Conservation (phyloP, 768 basidiomycete genomes). For the Bullera alba region DNA sequence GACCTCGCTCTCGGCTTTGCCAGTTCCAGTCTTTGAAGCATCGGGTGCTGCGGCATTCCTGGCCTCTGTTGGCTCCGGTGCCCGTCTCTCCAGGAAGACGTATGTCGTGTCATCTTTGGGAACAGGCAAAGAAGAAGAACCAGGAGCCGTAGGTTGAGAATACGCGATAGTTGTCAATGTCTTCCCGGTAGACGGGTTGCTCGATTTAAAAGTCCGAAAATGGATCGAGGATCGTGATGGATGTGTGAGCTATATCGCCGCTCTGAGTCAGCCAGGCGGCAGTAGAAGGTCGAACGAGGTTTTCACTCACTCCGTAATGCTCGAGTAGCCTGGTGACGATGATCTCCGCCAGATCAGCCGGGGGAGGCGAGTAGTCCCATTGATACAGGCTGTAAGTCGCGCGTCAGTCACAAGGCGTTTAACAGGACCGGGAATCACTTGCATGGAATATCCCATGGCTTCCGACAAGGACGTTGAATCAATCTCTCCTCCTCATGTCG, state of each 20-base stretch:
- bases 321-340: constrained; percentile 28
- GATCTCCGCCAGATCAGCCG: constrained; percentile 20
- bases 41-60: too few relatives aligned
- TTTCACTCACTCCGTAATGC: constrained; percentile 24
- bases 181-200: constrained; percentile 9
- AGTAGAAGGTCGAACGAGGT: not conserved
- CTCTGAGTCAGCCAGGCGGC: not conserved
- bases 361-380: constrained; percentile 25
- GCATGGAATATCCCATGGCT: constrained; percentile 26
- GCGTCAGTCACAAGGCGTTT: not conserved
- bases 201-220: constrained; percentile 26
- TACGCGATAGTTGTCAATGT: constrained; percentile 17
- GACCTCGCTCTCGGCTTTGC: not conserved
- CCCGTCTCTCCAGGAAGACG: constrained; percentile 25
- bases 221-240: constrained; percentile 23
- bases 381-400: constrained; percentile 27
- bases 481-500: too few relatives aligned
- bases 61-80: not conserved
- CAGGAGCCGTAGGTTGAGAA: constrained; percentile 6
- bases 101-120: constrained; percentile 27
- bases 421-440: not conserved
- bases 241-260: constrained; percentile 15
- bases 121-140: not conserved
- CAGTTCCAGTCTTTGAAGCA: not conserved
- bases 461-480: too few relatives aligned